phyloP scores from a whole-genome alignment of 768 basidiomycete genomes.

The Phylloporus rhodoxanthus region DNA sequence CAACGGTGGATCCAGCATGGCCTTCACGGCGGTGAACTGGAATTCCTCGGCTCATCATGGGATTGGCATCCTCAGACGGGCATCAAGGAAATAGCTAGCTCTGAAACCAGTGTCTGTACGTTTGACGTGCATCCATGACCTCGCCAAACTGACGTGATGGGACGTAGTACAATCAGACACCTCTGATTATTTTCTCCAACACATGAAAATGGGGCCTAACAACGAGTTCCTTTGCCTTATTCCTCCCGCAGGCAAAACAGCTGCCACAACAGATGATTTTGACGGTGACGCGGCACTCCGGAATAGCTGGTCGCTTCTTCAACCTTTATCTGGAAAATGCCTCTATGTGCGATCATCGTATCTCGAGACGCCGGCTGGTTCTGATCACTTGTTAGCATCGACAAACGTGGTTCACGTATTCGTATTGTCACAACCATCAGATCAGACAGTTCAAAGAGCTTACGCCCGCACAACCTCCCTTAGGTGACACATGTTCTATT shows the following conservation, averaged over 20 bases:
- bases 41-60: conserved; percentile 71
- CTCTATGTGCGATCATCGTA: conserved; percentile 65
- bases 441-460: conserved; percentile 95
- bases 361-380: conserved; percentile 23
- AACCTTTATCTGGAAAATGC: conserved; percentile 73
- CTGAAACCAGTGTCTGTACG: conserved; percentile 41
- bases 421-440: conserved; percentile 91
- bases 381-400: conserved; percentile 52
- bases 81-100: conserved; percentile 58
- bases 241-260: conserved; percentile 51
- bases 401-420: conserved; percentile 96
- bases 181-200: conserved; percentile 54
- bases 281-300: conserved; percentile 60
- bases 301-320: conserved; percentile 77
- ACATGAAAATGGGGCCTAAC: conserved; percentile 66
- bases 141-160: conserved; percentile 11
- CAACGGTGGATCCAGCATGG: conserved; percentile 69
- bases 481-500: conserved; percentile 44
- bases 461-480: conserved; percentile 54
- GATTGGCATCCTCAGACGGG: conserved; percentile 34
- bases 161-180: conserved; percentile 19
- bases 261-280: conserved; percentile 45
- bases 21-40: conserved; percentile 64
- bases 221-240: conserved; percentile 75
- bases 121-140: conserved; percentile 21